phyloP scores from a whole-genome alignment of 2,329 filamentous ascomycete species.

The Arthrobotrys iridis region DNA sequence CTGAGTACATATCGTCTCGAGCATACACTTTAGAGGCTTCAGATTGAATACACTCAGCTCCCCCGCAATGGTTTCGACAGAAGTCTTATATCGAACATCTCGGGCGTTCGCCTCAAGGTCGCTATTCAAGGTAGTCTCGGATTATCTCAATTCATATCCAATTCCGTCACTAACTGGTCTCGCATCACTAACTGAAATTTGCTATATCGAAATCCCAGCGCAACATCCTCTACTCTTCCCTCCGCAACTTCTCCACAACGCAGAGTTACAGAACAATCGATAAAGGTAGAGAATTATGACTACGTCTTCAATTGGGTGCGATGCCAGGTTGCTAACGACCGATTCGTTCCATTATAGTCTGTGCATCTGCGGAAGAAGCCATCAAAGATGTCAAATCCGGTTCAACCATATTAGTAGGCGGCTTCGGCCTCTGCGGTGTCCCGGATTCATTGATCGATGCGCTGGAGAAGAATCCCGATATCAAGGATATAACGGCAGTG shows the following conservation, averaged over 20 bases:
- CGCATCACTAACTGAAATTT: background rate
- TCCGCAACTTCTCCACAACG: constrained; percentile 53
- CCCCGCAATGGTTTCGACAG: constrained; percentile 32
- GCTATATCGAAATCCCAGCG: constrained; percentile 4
- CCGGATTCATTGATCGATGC: constrained; percentile 78
- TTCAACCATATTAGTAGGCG: constrained; percentile 77
- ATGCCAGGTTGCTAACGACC: background rate
- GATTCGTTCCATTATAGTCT: constrained; percentile 51
- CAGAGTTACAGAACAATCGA: constrained; percentile 40
- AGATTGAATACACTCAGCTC: background rate
- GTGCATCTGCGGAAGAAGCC: constrained; percentile 71
- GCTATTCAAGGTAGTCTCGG: constrained; percentile 32
- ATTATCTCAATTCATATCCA: background rate
- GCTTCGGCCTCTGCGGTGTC: constrained; percentile 84
- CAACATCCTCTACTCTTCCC: constrained; percentile 43
- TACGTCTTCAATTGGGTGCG: background rate
- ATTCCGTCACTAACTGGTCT: background rate
- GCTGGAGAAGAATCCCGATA: constrained; percentile 64
- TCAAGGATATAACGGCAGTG: constrained; percentile 71
- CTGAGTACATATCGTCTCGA: background rate
- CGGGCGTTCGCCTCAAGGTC: constrained; percentile 35
- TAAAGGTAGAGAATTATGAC: constrained; percentile 25
- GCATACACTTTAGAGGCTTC: background rate
- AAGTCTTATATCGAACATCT: constrained; percentile 35
- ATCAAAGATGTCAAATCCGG: constrained; percentile 76